Evolutionary conservation across 345 rosid genomes (phyloP).

Genomic region (Cardamine occulta): DNA sequence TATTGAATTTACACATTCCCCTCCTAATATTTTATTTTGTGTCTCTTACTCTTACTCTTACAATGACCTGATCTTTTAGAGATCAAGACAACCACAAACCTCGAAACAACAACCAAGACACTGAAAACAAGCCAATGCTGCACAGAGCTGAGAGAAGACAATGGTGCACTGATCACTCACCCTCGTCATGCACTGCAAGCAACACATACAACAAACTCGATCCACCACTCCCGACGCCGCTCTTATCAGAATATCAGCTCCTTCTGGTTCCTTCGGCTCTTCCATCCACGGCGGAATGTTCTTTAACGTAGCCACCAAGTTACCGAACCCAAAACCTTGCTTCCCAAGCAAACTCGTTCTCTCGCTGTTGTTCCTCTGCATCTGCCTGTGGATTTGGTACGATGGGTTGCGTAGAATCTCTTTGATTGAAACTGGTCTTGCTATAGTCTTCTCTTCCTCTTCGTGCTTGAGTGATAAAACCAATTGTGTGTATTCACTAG

Average conservation of each 20-base stretch:
- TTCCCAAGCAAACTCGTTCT: conserved; percentile 50
- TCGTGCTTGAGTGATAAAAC: conserved; percentile 48
- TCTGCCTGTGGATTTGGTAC: conserved; percentile 44
- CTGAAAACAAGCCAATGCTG: conserved; percentile 74
- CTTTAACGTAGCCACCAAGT: conserved; percentile 60
- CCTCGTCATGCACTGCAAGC: conserved; percentile 60
- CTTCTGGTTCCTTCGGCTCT: conserved; percentile 57
- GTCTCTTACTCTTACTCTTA: neutral
- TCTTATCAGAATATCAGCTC: conserved; percentile 58
- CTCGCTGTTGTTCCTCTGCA: conserved; percentile 40
- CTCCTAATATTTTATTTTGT: neutral
- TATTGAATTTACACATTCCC: conserved; percentile 32
- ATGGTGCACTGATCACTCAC: conserved; percentile 68
- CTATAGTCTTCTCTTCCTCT: conserved; percentile 44
- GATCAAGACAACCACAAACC: conserved; percentile 56
- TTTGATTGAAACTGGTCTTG: conserved; percentile 42
- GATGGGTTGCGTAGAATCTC: conserved; percentile 43
- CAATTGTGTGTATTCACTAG: conserved; percentile 68
- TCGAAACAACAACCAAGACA: conserved; percentile 78
- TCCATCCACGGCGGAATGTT: conserved; percentile 65
- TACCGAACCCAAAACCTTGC: conserved; percentile 72
- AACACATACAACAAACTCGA: conserved; percentile 82
- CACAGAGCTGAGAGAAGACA: conserved; percentile 60
- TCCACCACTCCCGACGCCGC: conserved; percentile 63
- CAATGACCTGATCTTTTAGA: conserved; percentile 17